Conservation (phyloP, 2,329 filamentous ascomycete genomes). For the Colletotrichum tropicicola region DNA sequence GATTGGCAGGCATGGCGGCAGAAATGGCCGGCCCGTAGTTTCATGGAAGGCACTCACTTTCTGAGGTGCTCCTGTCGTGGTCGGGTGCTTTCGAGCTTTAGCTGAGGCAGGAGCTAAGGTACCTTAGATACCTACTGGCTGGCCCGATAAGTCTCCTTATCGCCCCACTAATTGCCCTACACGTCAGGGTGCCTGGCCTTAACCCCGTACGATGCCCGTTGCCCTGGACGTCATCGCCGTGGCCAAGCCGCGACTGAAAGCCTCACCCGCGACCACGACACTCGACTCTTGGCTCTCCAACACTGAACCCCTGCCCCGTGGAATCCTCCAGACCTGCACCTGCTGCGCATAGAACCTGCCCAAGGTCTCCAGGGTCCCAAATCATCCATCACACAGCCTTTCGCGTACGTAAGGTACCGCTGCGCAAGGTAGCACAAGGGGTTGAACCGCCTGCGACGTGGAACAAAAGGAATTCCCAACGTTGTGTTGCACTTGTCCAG, state of each 20-base stretch:
- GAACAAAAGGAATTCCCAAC: not conserved
- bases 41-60: too few species aligned
- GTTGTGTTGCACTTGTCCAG: not conserved
- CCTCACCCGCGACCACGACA: slow-evolving; percentile 7
- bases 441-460: not conserved
- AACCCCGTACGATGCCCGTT: too few species aligned
- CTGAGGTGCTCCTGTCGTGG: too few species aligned
- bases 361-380: not conserved
- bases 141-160: not conserved
- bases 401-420: not conserved
- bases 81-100: too few species aligned
- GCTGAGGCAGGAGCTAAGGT: too few species aligned
- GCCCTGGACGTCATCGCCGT: slow-evolving; percentile 12
- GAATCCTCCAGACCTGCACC: not conserved
- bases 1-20: too few species aligned
- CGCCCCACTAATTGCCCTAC: too few species aligned
- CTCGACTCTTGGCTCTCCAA: slow-evolving; percentile 2
- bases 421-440: not conserved
- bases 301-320: slow-evolving; percentile 9
- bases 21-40: too few species aligned
- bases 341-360: not conserved
- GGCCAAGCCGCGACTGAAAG: slow-evolving; percentile 19
- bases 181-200: too few species aligned
- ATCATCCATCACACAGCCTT: not conserved
- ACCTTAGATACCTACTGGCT: too few species aligned